Evolutionary conservation across 768 basidiomycete genomes (phyloP).

Genomic region (Russula sp.): DNA sequence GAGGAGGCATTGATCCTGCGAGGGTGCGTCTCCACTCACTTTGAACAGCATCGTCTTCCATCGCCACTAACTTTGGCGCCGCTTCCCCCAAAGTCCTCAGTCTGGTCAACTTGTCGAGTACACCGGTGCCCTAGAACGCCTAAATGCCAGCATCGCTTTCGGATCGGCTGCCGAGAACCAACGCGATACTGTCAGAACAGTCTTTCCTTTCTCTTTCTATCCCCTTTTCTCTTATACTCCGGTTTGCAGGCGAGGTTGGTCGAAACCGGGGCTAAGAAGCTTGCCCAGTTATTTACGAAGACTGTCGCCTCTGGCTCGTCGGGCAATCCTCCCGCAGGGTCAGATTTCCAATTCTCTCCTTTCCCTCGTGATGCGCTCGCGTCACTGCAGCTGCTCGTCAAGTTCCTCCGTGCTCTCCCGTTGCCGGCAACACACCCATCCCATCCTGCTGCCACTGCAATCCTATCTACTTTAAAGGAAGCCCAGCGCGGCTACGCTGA

Average conservation of each 20-base stretch:
- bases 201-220: not conserved
- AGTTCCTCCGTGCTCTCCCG: slow-evolving; percentile 65
- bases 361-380: slow-evolving; percentile 50
- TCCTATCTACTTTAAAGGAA: slow-evolving; percentile 61
- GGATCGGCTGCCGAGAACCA: slow-evolving; percentile 53
- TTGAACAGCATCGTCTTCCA: too few relatives aligned
- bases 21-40: slow-evolving; percentile 44
- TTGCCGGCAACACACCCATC: slow-evolving; percentile 77
- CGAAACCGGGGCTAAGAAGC: slow-evolving; percentile 78
- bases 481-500: slow-evolving; percentile 81
- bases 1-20: slow-evolving; percentile 76
- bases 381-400: slow-evolving; percentile 57
- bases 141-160: slow-evolving; percentile 78
- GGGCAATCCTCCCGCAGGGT: slow-evolving; percentile 58
- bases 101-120: slow-evolving; percentile 58
- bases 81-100: slow-evolving; percentile 51
- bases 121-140: slow-evolving; percentile 64
- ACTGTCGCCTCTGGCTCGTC: slow-evolving; percentile 83
- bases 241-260: slow-evolving; percentile 54
- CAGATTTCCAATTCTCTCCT: slow-evolving; percentile 47
- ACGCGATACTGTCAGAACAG: slow-evolving; percentile 40
- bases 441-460: slow-evolving; percentile 65
- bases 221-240: not conserved
- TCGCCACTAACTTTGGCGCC: not conserved
- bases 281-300: slow-evolving; percentile 79